phyloP scores from a whole-genome alignment of 2,329 filamentous ascomycete species.

The Aureobasidium namibiae region DNA sequence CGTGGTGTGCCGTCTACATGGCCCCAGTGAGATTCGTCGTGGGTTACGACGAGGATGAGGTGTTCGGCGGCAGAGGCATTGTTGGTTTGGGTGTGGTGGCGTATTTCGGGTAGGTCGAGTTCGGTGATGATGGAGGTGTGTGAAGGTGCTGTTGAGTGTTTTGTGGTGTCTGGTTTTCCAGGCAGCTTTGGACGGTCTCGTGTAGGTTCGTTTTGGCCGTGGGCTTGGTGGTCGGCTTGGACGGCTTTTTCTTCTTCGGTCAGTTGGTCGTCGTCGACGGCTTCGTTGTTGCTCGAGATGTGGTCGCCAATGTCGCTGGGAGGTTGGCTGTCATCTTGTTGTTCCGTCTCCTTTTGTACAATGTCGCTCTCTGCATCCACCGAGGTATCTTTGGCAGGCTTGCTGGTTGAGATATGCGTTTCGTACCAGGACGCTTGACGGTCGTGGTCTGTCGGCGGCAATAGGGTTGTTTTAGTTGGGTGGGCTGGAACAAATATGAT shows the following conservation, averaged over 20 bases:
- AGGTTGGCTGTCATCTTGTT: background rate
- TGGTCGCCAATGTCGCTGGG: background rate
- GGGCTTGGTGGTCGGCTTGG: background rate
- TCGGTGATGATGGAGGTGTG: background rate
- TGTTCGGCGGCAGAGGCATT: background rate
- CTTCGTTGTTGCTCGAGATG: background rate
- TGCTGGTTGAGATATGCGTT: background rate
- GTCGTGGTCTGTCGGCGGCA: background rate
- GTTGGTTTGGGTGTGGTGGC: background rate
- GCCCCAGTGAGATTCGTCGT: background rate
- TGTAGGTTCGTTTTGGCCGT: background rate
- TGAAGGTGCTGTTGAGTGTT: background rate
- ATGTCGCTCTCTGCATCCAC: background rate
- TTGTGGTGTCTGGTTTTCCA: background rate
- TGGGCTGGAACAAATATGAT: background rate
- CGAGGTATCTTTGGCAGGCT: background rate
- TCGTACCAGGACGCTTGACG: background rate
- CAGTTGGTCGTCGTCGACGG: background rate
- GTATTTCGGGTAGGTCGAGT: background rate
- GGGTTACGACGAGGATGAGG: slow-evolving; percentile 1
- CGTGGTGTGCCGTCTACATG: background rate
- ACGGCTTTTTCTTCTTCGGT: slow-evolving; percentile 5
- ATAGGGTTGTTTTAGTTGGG: background rate
- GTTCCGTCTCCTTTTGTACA: background rate
- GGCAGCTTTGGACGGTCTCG: background rate